These are phyloP conservation scores for Entomortierella chlamydospora DNA, from an alignment of 192 early-diverging fungal species.

Conservation along the genomic window DNA sequence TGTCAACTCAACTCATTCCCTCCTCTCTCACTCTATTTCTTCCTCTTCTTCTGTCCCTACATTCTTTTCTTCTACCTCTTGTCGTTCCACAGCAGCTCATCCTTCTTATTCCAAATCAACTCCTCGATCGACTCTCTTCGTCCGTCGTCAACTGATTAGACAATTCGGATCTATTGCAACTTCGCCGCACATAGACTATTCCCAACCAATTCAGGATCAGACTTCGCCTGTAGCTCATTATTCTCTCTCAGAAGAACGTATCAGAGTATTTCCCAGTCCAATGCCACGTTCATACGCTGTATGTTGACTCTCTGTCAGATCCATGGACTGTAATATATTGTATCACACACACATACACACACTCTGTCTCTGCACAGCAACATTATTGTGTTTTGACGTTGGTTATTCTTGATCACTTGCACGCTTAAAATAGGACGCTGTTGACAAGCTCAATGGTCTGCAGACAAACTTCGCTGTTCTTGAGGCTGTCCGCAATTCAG, in stretches of 20 bases:
- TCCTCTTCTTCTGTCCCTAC: neutral
- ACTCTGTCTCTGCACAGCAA: too few relatives aligned
- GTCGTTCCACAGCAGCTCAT: neutral
- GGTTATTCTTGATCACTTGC: conserved; percentile 2
- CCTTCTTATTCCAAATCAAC: conserved; percentile 1
- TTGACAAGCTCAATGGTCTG: conserved; percentile 82
- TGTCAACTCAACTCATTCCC: neutral
- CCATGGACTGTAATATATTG: too few relatives aligned
- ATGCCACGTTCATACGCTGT: conserved; percentile 55
- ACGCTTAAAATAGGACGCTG: conserved; percentile 69
- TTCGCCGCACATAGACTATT: neutral
- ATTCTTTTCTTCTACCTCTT: conserved; percentile 7
- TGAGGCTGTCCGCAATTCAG: conserved; percentile 76
- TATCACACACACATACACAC: too few relatives aligned
- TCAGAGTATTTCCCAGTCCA: conserved; percentile 38
- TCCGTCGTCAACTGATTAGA: conserved; percentile 8
- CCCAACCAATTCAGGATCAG: conserved; percentile 6
- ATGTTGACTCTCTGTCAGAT: too few relatives aligned
- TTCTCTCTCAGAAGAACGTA: conserved; percentile 15
- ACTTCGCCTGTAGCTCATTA: neutral
- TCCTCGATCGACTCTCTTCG: neutral
- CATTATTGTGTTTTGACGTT: too few relatives aligned
- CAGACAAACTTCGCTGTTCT: conserved; percentile 90
- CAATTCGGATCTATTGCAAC: conserved; percentile 11
- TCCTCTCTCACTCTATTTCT: neutral